Conservation (phyloP, 768 basidiomycete species). For the Pleurotus pulmonarius region DNA sequence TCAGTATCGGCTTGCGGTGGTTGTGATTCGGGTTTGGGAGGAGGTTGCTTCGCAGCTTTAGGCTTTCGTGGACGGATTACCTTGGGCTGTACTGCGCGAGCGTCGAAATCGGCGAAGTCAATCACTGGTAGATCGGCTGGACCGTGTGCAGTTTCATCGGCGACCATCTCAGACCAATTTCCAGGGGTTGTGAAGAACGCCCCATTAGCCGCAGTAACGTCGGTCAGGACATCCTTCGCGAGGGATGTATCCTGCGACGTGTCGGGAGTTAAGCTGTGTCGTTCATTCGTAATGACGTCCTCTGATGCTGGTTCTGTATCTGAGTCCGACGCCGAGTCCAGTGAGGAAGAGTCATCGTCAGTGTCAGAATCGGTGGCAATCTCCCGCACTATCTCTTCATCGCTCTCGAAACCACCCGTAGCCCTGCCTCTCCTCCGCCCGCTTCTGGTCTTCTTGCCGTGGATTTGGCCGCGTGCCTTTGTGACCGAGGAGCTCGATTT, state of each 20-base stretch:
- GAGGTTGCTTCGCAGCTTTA: constrained; percentile 32
- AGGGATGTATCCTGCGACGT: constrained; percentile 48
- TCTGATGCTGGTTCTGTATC: constrained; percentile 70
- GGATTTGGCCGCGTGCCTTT: constrained; percentile 30
- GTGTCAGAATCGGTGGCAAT: constrained; percentile 64
- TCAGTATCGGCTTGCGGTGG: constrained; percentile 15
- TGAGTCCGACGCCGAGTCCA: constrained; percentile 61
- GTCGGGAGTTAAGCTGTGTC: constrained; percentile 60
- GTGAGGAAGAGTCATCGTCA: constrained; percentile 56
- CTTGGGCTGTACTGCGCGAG: constrained; percentile 21
- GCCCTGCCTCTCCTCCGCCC: constrained; percentile 64
- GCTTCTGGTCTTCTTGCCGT: constrained; percentile 38
- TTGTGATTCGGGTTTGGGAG: constrained; percentile 25
- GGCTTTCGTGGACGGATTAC: constrained; percentile 33
- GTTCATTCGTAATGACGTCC: constrained; percentile 48
- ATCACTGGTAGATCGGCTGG: constrained; percentile 72
- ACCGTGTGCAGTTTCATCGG: constrained; percentile 63
- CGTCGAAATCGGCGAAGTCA: constrained; percentile 68
- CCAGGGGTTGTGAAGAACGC: constrained; percentile 54
- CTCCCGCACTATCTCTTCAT: constrained; percentile 77
- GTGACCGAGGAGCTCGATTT: constrained; percentile 24
- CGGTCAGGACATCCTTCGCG: constrained; percentile 20
- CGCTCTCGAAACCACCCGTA: constrained; percentile 57
- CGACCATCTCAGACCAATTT: constrained; percentile 85
- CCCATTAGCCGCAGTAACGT: constrained; percentile 27